Evolutionary conservation across 768 basidiomycete genomes (phyloP).

Genomic region (Amanita molliuscula): DNA sequence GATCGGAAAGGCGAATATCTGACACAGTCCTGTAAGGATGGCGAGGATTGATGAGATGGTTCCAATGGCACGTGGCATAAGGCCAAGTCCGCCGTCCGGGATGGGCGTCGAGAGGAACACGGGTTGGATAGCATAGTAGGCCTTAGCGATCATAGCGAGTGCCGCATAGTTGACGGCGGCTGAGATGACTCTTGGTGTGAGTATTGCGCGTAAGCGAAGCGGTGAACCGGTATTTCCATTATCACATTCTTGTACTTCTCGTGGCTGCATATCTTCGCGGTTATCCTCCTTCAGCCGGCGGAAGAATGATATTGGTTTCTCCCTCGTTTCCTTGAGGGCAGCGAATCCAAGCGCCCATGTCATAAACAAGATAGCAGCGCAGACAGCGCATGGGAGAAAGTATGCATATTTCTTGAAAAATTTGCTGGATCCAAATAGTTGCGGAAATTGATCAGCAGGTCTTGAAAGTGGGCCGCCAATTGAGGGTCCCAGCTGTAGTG

Average conservation of each 20-base stretch:
- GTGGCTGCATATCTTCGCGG: neutral
- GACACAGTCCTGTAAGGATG: conserved; percentile 41
- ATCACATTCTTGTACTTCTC: neutral
- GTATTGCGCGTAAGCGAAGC: neutral
- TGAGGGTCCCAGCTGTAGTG: neutral
- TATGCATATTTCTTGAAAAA: conserved; percentile 41
- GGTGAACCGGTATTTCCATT: neutral
- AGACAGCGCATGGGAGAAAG: conserved; percentile 26
- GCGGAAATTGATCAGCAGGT: conserved; percentile 31
- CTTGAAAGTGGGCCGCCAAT: neutral
- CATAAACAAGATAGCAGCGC: conserved; percentile 27
- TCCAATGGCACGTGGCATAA: conserved; percentile 37
- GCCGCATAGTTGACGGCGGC: conserved; percentile 31
- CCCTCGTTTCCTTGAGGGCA: conserved; percentile 34
- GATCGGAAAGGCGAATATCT: conserved; percentile 49
- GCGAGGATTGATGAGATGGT: conserved; percentile 41
- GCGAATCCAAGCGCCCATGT: conserved; percentile 33
- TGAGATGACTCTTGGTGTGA: conserved; percentile 31
- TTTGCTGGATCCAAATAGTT: conserved; percentile 21
- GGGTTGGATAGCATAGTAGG: conserved; percentile 48
- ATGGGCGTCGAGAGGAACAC: conserved; percentile 57
- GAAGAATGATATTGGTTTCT: neutral
- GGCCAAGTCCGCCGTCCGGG: conserved; percentile 33
- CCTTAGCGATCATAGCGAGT: conserved; percentile 38
- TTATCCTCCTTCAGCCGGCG: neutral